These are phyloP conservation scores for Eucommia ulmoides DNA, from an alignment of 257 asterid species.

Conservation along the genomic window DNA sequence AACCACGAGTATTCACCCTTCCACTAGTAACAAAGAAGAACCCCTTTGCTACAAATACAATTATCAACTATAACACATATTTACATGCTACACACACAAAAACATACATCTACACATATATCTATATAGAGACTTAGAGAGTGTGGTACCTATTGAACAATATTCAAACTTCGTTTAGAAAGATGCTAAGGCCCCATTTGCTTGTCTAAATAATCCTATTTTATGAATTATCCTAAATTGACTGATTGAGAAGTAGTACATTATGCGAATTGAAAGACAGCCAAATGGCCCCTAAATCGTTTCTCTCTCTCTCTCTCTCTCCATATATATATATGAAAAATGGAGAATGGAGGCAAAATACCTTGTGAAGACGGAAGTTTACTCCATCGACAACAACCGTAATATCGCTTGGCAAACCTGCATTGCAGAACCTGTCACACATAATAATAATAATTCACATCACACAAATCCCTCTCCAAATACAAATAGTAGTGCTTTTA, in stretches of 20 bases:
- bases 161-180: not conserved
- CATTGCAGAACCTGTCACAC: constrained; percentile 53
- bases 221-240: not conserved
- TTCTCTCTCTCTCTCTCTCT: too few relatives aligned
- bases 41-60: too few relatives aligned
- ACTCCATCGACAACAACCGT: constrained; percentile 55
- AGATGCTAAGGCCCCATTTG: constrained; percentile 4
- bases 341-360: constrained; percentile 16
- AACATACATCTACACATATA: not conserved
- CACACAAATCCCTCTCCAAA: not conserved
- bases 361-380: constrained; percentile 90
- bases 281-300: constrained; percentile 1
- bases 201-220: too few relatives aligned
- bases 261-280: not conserved
- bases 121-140: not conserved
- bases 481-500: too few relatives aligned
- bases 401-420: constrained; percentile 70
- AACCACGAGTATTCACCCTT: too few relatives aligned
- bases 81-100: too few relatives aligned
- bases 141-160: not conserved
- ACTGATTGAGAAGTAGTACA: not conserved
- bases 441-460: constrained; percentile 8
- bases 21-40: too few relatives aligned
- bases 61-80: too few relatives aligned
- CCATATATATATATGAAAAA: too few relatives aligned